phyloP scores from a whole-genome alignment of 306 rosid genomes.

The Cucumis sativus region Cucumber_9930_V3 NC_026659.2:31055001-31055500 shows the following conservation, averaged over 20 bases:
- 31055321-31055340: no score
- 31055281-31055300: no score
- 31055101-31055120: neutral
- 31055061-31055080: neutral
- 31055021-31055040: slow-evolving; percentile 5
- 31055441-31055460: neutral
- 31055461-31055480: neutral
- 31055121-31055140: neutral
- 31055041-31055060: neutral
- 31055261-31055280: no score
- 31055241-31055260: no score
- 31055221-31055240: no score
- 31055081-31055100: neutral
- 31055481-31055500: neutral
- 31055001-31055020: slow-evolving; percentile 52
- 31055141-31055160: neutral
- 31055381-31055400: no score
- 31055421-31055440: neutral
- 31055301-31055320: no score
- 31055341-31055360: no score
- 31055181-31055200: neutral
- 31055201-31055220: no score
- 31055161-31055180: neutral
- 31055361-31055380: no score
- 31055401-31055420: neutral